A percentile compares a stretch with the other conserved stretches of the same genome.
Conservation (phyloP, 768 basidiomycete species). For the Hysterangium stoloniferum region DNA sequence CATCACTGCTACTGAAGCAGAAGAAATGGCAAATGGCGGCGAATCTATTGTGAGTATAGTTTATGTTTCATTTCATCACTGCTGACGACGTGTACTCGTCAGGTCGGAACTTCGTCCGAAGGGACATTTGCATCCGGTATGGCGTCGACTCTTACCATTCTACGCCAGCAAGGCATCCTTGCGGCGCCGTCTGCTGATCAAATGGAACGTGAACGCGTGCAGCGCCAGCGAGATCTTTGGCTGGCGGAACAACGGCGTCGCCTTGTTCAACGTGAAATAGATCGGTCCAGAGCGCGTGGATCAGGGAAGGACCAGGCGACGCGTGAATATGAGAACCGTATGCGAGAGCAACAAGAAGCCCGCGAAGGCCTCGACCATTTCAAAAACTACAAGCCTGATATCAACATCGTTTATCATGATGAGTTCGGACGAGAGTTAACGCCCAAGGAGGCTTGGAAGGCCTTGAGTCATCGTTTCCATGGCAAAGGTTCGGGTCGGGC, state of each 20-base stretch:
- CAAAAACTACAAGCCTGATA: conserved; percentile 93
- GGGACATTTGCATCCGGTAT: conserved; percentile 78
- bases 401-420: conserved; percentile 94
- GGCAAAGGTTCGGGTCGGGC: conserved; percentile 94
- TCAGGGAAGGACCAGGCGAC: conserved; percentile 86
- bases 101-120: conserved; percentile 64
- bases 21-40: conserved; percentile 34
- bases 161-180: conserved; percentile 88
- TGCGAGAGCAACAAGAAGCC: conserved; percentile 87
- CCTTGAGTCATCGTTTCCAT: conserved; percentile 95
- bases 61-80: conserved; percentile 22
- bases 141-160: conserved; percentile 80
- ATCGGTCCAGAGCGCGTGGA: conserved; percentile 68
- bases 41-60: conserved; percentile 24
- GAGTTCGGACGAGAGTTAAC: conserved; percentile 86
- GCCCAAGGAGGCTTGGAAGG: conserved; percentile 98
- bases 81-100: neutral
- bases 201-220: conserved; percentile 68
- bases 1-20: conserved; percentile 54
- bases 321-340: conserved; percentile 89
- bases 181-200: conserved; percentile 56
- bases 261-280: conserved; percentile 72
- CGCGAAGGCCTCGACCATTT: conserved; percentile 73
- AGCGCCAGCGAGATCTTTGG: conserved; percentile 85
- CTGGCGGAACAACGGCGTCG: conserved; percentile 75